Evolutionary conservation across 352 stramenopile genomes (phyloP).

Genomic region (Detonula confervacea): DNA sequence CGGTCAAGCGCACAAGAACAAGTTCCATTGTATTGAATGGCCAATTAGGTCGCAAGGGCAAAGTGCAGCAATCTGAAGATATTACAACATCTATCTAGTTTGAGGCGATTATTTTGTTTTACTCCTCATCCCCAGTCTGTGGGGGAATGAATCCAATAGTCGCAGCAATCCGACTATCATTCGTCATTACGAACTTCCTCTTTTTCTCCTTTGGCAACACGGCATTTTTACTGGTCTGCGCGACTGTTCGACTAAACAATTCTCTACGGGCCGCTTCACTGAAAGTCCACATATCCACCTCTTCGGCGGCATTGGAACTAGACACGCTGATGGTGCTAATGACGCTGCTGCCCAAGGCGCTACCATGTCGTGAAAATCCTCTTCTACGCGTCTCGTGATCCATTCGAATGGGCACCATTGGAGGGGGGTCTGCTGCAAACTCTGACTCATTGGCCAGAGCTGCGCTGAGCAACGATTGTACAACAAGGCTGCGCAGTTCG

Average conservation of each 20-base stretch:
- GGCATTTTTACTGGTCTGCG: conserved; percentile 34
- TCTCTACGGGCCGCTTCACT: conserved; percentile 39
- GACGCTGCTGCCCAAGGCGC: conserved; percentile 27
- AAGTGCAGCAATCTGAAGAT: too few species aligned
- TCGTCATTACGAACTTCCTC: conserved; percentile 36
- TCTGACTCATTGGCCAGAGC: conserved; percentile 55
- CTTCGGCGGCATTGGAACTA: conserved; percentile 26
- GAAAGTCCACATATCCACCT: conserved; percentile 59
- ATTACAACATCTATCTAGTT: too few species aligned
- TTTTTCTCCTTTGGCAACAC: conserved; percentile 44
- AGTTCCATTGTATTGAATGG: conserved; percentile 17
- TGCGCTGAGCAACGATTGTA: conserved; percentile 58
- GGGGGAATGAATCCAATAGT: conserved; percentile 26
- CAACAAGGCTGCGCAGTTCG: conserved; percentile 44
- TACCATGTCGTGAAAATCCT: conserved; percentile 4
- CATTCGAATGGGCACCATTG: conserved; percentile 36
- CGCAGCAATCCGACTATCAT: conserved; percentile 19
- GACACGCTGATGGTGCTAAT: conserved; percentile 30
- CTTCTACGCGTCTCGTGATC: conserved; percentile 32
- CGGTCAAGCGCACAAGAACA: too few species aligned
- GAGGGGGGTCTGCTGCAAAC: conserved; percentile 37
- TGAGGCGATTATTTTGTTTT: too few species aligned
- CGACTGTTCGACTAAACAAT: conserved; percentile 43
- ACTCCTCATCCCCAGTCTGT: neutral
- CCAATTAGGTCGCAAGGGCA: too few species aligned